phyloP scores from a whole-genome alignment of 805 yeast species.

The Priceomyces medius region DNA sequence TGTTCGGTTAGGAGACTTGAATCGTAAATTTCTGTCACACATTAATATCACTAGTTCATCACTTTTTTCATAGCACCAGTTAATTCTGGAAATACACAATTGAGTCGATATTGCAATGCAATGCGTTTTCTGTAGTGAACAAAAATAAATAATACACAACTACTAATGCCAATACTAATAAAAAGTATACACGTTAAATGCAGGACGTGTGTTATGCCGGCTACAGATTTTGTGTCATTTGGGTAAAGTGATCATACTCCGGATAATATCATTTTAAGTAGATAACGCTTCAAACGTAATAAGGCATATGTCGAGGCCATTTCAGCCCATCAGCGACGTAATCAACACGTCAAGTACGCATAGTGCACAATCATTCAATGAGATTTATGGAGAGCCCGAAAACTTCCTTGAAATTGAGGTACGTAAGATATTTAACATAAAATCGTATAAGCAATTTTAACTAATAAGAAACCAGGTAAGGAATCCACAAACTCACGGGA shows the following conservation, averaged over 20 bases:
- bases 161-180: too few relatives aligned
- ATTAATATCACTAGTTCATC: too few relatives aligned
- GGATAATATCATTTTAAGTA: not conserved
- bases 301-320: conserved; percentile 33
- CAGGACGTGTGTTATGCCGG: too few relatives aligned
- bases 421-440: conserved; percentile 10
- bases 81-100: too few relatives aligned
- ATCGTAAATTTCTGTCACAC: too few relatives aligned
- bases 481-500: conserved; percentile 75
- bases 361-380: conserved; percentile 64
- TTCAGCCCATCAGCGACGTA: conserved; percentile 44
- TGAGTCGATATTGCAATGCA: too few relatives aligned
- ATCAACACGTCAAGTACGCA: conserved; percentile 34
- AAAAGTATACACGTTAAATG: too few relatives aligned
- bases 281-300: not conserved
- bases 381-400: conserved; percentile 91
- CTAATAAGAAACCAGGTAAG: conserved; percentile 40
- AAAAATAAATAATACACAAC: too few relatives aligned
- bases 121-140: too few relatives aligned
- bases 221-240: not conserved
- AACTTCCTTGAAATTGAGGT: conserved; percentile 91
- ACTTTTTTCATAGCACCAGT: too few relatives aligned
- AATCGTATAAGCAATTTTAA: not conserved
- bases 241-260: not conserved
- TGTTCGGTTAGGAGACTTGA: too few relatives aligned